Conservation (phyloP, 139 green algal genomes). For the Tetratostichococcus sp. region DNA sequence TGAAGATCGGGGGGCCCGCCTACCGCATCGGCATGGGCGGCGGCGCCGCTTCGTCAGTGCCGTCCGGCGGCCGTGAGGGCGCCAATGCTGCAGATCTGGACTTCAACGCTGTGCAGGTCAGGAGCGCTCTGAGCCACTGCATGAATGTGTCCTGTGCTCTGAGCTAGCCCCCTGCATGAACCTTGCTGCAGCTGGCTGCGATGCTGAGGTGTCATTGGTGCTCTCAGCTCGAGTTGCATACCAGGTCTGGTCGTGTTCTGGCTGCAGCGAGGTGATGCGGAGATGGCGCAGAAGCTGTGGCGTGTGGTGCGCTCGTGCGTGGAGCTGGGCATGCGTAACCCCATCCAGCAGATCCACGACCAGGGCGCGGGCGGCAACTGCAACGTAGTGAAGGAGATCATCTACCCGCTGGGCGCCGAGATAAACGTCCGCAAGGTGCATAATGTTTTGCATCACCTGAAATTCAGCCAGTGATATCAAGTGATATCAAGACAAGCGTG, state of each 20-base stretch:
- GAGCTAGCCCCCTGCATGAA: too few species aligned
- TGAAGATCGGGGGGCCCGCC: conserved; percentile 97
- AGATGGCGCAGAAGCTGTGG: conserved; percentile 98
- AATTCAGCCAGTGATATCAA: too few species aligned
- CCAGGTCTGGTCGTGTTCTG: background rate
- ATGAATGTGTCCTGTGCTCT: background rate
- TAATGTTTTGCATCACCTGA: too few species aligned
- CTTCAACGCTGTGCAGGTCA: conserved; percentile 95
- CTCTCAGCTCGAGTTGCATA: too few species aligned
- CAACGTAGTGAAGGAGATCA: conserved; percentile 99
- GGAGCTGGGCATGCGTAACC: conserved; percentile 90
- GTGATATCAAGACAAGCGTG: too few species aligned
- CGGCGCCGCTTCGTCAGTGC: conserved; percentile 84
- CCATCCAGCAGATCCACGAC: conserved; percentile 88
- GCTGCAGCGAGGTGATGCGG: conserved; percentile 89
- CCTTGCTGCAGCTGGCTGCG: too few species aligned
- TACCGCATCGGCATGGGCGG: conserved; percentile 99
- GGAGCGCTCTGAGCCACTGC: too few species aligned
- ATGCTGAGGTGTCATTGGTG: too few species aligned
- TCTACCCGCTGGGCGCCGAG: conserved; percentile 92
- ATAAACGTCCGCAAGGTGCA: conserved; percentile 87
- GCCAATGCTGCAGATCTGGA: conserved; percentile 89
- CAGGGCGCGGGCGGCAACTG: conserved; percentile 98
- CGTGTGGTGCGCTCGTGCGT: conserved; percentile 95
- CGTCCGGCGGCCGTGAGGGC: conserved; percentile 38